Evolutionary conservation across 1,284 basidiomycete species (phyloP).

Genomic region (Takashimella tepidaria): DNA sequence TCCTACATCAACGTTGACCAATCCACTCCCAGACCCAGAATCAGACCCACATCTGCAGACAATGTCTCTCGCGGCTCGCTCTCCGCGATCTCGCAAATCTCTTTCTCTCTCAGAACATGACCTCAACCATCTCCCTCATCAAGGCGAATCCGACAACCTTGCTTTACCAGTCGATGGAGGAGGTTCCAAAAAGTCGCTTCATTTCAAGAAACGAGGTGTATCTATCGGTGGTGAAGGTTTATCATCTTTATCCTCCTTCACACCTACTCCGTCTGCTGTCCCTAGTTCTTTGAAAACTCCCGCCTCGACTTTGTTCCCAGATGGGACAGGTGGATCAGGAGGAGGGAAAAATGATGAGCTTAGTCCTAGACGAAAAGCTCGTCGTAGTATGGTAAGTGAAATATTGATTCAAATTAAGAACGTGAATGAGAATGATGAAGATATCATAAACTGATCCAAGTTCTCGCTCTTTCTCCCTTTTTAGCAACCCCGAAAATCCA

Average conservation of each 20-base stretch:
- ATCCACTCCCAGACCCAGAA: too few relatives aligned
- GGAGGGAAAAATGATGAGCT: constrained; percentile 9
- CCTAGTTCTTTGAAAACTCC: not conserved
- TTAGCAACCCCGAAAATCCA: constrained; percentile 36
- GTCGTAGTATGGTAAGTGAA: constrained; percentile 15
- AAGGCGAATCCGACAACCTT: constrained; percentile 16
- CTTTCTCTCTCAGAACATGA: constrained; percentile 25
- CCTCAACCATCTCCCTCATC: constrained; percentile 22
- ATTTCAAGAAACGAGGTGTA: constrained; percentile 17
- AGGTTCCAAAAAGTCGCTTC: constrained; percentile 4
- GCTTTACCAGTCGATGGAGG: constrained; percentile 20
- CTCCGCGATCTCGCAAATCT: constrained; percentile 24
- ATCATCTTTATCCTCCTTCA: not conserved
- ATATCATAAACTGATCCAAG: not conserved
- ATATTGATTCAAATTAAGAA: too few relatives aligned
- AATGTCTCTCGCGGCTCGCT: constrained; percentile 20
- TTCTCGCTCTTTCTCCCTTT: not conserved
- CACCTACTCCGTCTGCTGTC: constrained; percentile 5
- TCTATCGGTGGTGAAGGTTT: constrained; percentile 22
- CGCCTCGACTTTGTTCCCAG: too few relatives aligned
- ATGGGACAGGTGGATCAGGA: too few relatives aligned
- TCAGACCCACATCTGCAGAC: not conserved
- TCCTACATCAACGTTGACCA: too few relatives aligned
- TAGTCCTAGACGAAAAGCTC: constrained; percentile 19
- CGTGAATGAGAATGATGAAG: too few relatives aligned